Conservation (phyloP, 2,329 filamentous ascomycete species). For the Mycosphaerella sp. region DNA sequence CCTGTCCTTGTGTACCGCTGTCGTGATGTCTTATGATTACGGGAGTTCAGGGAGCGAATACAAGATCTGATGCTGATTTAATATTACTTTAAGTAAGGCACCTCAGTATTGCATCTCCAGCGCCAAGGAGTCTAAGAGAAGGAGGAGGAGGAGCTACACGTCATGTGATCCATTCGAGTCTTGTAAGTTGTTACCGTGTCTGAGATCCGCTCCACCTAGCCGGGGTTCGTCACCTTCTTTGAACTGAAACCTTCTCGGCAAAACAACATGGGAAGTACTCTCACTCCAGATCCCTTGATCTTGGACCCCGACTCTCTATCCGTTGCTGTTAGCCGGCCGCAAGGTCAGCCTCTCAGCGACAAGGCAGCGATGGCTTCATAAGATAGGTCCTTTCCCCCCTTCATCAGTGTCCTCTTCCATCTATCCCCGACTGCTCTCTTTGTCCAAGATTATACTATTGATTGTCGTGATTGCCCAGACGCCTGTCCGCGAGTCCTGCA, state of each 20-base stretch:
- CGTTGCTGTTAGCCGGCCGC: slow-evolving; percentile 6
- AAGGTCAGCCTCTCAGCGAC: background rate
- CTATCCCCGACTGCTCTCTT: background rate
- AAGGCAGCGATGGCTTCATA: background rate
- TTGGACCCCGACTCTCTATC: background rate
- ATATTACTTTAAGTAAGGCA: too few relatives aligned
- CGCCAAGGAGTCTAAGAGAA: too few relatives aligned
- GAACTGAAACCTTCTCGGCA: slow-evolving; percentile 2
- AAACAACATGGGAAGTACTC: slow-evolving; percentile 7
- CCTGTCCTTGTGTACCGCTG: too few relatives aligned
- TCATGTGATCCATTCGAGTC: too few relatives aligned
- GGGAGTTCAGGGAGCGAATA: too few relatives aligned
- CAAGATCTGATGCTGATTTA: too few relatives aligned
- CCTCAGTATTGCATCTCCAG: too few relatives aligned
- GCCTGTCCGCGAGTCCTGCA: background rate
- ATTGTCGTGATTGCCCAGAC: too few relatives aligned
- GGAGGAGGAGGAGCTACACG: too few relatives aligned
- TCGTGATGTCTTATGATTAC: too few relatives aligned
- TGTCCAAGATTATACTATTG: background rate
- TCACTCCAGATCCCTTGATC: background rate
- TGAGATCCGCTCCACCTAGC: background rate
- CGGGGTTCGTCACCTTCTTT: slow-evolving; percentile 7
- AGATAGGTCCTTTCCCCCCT: slow-evolving; percentile 3
- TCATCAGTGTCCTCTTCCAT: background rate
- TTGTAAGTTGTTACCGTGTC: background rate